A percentile compares a stretch with the other conserved stretches of the same genome.
phyloP scores from a whole-genome alignment of 805 yeast genomes.

The Gaillardinia entomophila region DNA sequence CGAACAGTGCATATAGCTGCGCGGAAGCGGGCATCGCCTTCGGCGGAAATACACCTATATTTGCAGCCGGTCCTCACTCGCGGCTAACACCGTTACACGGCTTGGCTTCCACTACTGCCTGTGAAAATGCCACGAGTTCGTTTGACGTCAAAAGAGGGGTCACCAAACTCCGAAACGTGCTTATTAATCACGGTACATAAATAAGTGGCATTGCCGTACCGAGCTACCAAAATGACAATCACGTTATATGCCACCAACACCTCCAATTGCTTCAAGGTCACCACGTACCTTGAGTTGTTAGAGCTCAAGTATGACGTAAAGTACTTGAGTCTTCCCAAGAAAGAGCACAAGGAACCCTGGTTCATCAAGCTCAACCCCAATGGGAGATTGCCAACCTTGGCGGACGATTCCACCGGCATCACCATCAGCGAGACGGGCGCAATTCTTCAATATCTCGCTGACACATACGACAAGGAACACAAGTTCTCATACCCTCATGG shows the following conservation, averaged over 20 bases:
- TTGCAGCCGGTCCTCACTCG: too few relatives aligned
- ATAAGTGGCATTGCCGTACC: too few relatives aligned
- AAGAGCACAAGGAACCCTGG: constrained; percentile 53
- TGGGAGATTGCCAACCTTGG: constrained; percentile 57
- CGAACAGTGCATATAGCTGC: too few relatives aligned
- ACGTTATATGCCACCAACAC: constrained; percentile 32
- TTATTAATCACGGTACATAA: too few relatives aligned
- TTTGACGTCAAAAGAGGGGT: too few relatives aligned
- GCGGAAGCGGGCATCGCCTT: too few relatives aligned
- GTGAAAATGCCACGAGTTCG: too few relatives aligned
- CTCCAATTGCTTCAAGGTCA: constrained; percentile 41
- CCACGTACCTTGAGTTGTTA: constrained; percentile 37
- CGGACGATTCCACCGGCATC: constrained; percentile 36
- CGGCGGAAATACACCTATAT: too few relatives aligned
- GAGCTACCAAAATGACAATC: too few relatives aligned
- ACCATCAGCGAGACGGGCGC: constrained; percentile 58
- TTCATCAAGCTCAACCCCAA: constrained; percentile 53
- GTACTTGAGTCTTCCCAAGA: constrained; percentile 33
- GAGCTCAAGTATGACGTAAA: constrained; percentile 38
- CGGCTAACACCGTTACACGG: too few relatives aligned
- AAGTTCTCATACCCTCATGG: constrained; percentile 36
- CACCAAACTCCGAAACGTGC: too few relatives aligned
- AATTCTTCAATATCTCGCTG: constrained; percentile 53
- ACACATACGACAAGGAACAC: constrained; percentile 51
- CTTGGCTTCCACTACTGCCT: too few relatives aligned